These are phyloP conservation scores for Galeopsis tetrahit DNA, from an alignment of 257 asterid genomes.

Conservation along the genomic window DNA sequence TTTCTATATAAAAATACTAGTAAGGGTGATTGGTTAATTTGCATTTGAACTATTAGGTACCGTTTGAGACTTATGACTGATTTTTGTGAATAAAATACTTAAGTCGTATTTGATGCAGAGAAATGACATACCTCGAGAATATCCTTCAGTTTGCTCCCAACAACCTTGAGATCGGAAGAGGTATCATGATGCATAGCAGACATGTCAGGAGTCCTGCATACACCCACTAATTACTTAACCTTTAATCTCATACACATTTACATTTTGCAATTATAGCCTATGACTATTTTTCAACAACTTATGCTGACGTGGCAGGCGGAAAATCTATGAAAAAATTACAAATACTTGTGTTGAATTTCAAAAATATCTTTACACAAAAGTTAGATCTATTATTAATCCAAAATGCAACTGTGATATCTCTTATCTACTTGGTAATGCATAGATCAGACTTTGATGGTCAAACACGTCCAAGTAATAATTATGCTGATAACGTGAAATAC, in stretches of 20 bases:
- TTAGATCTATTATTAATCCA: background rate
- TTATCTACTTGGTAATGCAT: background rate
- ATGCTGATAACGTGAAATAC: too few relatives aligned
- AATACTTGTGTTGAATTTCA: background rate
- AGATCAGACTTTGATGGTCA: background rate
- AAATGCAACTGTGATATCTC: slow-evolving; percentile 3
- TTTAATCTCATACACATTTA: background rate
- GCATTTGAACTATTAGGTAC: too few relatives aligned
- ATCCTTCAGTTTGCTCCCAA: slow-evolving; percentile 70
- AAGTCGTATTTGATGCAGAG: background rate
- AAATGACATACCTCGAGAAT: slow-evolving; percentile 74
- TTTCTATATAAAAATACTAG: too few relatives aligned
- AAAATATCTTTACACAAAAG: background rate
- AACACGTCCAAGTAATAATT: background rate
- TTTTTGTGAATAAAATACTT: background rate
- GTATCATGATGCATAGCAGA: slow-evolving; percentile 85
- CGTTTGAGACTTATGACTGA: background rate
- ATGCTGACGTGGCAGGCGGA: too few relatives aligned
- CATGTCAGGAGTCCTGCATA: slow-evolving; percentile 78
- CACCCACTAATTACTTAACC: slow-evolving; percentile 21
- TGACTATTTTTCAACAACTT: too few relatives aligned
- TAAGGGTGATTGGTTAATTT: too few relatives aligned
- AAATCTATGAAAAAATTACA: too few relatives aligned
- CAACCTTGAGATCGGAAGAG: slow-evolving; percentile 83
- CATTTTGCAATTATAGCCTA: too few relatives aligned